Evolutionary conservation across 352 stramenopile genomes (phyloP).

Genomic region (Phytophthora foliorum): DNA sequence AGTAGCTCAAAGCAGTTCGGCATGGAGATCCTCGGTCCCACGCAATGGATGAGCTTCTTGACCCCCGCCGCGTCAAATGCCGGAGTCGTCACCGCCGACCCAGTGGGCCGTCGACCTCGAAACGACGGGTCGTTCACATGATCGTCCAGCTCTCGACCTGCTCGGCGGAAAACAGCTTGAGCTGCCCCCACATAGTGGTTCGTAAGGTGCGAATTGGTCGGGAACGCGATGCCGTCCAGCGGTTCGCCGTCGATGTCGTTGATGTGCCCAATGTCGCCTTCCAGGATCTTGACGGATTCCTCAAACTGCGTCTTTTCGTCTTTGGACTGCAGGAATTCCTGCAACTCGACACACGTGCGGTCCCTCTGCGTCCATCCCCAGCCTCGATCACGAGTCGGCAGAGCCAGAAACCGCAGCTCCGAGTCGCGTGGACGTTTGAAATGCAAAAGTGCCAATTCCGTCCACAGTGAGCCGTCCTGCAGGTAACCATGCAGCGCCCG

Average conservation of each 20-base stretch:
- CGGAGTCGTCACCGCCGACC: slow-evolving; percentile 54
- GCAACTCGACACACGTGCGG: slow-evolving; percentile 42
- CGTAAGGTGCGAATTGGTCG: slow-evolving; percentile 47
- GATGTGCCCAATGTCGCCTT: slow-evolving; percentile 50
- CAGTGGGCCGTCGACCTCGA: slow-evolving; percentile 32
- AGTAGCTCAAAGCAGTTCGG: slow-evolving; percentile 48
- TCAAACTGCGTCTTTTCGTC: slow-evolving; percentile 46
- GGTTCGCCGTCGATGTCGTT: slow-evolving; percentile 36
- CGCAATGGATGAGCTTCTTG: slow-evolving; percentile 63
- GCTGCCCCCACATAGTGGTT: slow-evolving; percentile 58
- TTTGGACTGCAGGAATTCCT: slow-evolving; percentile 45
- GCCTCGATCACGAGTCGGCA: slow-evolving; percentile 26
- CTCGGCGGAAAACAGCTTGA: slow-evolving; percentile 53
- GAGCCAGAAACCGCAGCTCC: slow-evolving; percentile 32
- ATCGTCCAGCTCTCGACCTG: slow-evolving; percentile 39
- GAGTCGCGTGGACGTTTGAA: slow-evolving; percentile 30
- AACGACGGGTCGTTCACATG: slow-evolving; percentile 51
- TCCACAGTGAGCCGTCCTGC: slow-evolving; percentile 49
- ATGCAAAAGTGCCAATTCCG: slow-evolving; percentile 39
- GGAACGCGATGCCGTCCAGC: slow-evolving; percentile 61
- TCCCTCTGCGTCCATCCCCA: slow-evolving; percentile 40
- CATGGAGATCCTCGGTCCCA: slow-evolving; percentile 52
- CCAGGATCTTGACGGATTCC: slow-evolving; percentile 32
- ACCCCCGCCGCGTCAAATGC: slow-evolving; percentile 58
- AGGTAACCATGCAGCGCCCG: slow-evolving; percentile 32